Conservation (phyloP, 2,329 filamentous ascomycete genomes). For the Cladophialophora carrionii region DNA sequence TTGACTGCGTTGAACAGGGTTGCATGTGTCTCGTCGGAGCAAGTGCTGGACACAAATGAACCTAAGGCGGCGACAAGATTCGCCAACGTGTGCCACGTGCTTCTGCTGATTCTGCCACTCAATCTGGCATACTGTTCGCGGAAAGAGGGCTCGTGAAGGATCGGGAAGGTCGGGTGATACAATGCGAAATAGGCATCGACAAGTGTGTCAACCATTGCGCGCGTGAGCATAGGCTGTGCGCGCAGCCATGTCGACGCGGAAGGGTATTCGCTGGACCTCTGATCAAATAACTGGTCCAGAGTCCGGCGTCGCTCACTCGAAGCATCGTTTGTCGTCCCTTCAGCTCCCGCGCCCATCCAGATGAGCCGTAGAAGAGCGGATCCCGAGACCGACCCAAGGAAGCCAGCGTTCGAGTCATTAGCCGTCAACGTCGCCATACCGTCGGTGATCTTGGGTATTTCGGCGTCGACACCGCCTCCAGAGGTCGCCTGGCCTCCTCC, state of each 20-base stretch:
- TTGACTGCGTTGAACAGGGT: slow-evolving; percentile 54
- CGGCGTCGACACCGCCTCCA: slow-evolving; percentile 20
- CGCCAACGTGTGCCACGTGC: slow-evolving; percentile 30
- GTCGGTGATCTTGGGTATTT: slow-evolving; percentile 31
- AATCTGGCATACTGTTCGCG: slow-evolving; percentile 47
- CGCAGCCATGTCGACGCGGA: slow-evolving; percentile 21
- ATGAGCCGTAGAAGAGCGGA: slow-evolving; percentile 34
- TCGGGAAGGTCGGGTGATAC: slow-evolving; percentile 62
- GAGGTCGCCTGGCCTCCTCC: slow-evolving; percentile 3
- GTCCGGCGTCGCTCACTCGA: slow-evolving; percentile 18
- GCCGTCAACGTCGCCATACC: slow-evolving; percentile 34
- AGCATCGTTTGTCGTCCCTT: slow-evolving; percentile 8
- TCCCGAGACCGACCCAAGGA: slow-evolving; percentile 32
- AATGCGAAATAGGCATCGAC: slow-evolving; percentile 57
- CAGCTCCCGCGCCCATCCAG: slow-evolving; percentile 22
- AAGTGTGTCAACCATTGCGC: slow-evolving; percentile 26
- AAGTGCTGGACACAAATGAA: slow-evolving; percentile 29
- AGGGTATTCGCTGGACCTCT: slow-evolving; percentile 14
- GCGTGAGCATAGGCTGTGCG: slow-evolving; percentile 30
- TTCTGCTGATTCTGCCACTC: slow-evolving; percentile 21
- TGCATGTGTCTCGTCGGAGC: slow-evolving; percentile 41
- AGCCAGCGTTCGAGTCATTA: slow-evolving; percentile 33
- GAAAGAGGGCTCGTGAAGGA: slow-evolving; percentile 55
- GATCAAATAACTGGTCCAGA: slow-evolving; percentile 25
- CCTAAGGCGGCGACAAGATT: slow-evolving; percentile 32